Evolutionary conservation across 75 land plant genomes (phyloP), one percentile per base, ranked within the genome.

Genomic region (Larix kaempferi): DNA sequence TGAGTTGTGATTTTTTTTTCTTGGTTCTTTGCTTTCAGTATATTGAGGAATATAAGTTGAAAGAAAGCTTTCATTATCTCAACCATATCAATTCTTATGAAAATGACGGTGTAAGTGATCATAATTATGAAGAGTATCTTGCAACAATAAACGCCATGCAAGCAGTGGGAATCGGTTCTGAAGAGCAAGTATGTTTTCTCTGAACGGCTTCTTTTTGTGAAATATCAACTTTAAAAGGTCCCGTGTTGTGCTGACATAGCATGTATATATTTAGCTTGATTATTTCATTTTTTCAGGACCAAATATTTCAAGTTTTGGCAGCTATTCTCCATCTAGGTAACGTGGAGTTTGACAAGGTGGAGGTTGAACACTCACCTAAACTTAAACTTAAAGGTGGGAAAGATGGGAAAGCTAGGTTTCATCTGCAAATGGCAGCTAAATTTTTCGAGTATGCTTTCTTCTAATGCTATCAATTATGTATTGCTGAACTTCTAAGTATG

Each of bases 121-220:
- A n/a, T n/a, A n/a, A n/a, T n/a, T 33, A 66, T 60, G 61, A 80
- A 22, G 87, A 82, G 22, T 82, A 85, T 75, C 65, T 73, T 25
- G 75, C 78, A 37, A 82, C 87, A 14, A 79, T 80, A 39, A 85
- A 81, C n/a, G 84, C 87, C 55, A 85, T 85, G 87, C 84, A 85
- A 37, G 71, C 79, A 17, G 87, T 85, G 35, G 87, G 87, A 6
- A 85, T 85, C 15, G 79, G 71, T 75, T 66, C 76, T 19, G 87
- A 78, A 14, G 87, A 85, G 0, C 6, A 4, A 41, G 44, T 41
- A 41, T 41, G 44, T 41, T 5, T 41, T 5, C 6, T 41, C 6
- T 41, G 44, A 41, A 41, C 5, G 4, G 1, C 17, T 59, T 3
- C 10, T 12, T 74, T 6, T 59, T n/a, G 17, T 54, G 49, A 7